Evolutionary conservation across 116 monocot species (phyloP).

Genomic region (Cymodocea nodosa): DNA sequence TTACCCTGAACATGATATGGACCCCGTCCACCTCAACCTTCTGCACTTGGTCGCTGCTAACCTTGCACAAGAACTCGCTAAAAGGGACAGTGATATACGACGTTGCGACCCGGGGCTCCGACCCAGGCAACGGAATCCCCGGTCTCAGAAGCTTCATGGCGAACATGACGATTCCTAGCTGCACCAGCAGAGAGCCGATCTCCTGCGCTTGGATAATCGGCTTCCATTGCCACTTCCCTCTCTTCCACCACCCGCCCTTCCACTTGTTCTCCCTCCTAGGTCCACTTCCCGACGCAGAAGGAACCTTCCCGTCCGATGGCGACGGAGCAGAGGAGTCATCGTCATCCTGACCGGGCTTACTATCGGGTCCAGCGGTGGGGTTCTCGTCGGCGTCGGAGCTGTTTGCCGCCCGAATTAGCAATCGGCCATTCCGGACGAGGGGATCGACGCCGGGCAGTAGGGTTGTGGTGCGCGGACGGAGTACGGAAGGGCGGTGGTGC

Average conservation of each 20-base stretch:
- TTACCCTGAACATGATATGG: constrained; percentile 73
- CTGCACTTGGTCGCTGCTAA: constrained; percentile 69
- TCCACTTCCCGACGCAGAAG: constrained; percentile 5
- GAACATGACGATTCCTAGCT: constrained; percentile 80
- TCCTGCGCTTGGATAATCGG: constrained; percentile 81
- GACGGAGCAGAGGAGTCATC: too few relatives aligned
- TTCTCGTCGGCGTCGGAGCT: too few relatives aligned
- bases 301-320: too few relatives aligned
- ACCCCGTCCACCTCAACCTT: constrained; percentile 99
- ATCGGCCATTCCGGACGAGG: too few relatives aligned
- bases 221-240: constrained; percentile 73
- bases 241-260: constrained; percentile 44
- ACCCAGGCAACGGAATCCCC: constrained; percentile 63
- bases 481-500: constrained; percentile 5
- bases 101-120: constrained; percentile 39
- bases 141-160: constrained; percentile 80
- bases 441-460: too few relatives aligned
- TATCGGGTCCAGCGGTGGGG: too few relatives aligned
- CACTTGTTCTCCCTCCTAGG: constrained; percentile 39
- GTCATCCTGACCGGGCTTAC: too few relatives aligned
- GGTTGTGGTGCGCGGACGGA: not conserved
- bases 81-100: constrained; percentile 74
- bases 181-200: constrained; percentile 66
- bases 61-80: constrained; percentile 89
- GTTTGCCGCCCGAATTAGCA: too few relatives aligned